Base-by-base conservation (phyloP, 768 basidiomycete species). In the Floccularia luteovirens region DNA sequence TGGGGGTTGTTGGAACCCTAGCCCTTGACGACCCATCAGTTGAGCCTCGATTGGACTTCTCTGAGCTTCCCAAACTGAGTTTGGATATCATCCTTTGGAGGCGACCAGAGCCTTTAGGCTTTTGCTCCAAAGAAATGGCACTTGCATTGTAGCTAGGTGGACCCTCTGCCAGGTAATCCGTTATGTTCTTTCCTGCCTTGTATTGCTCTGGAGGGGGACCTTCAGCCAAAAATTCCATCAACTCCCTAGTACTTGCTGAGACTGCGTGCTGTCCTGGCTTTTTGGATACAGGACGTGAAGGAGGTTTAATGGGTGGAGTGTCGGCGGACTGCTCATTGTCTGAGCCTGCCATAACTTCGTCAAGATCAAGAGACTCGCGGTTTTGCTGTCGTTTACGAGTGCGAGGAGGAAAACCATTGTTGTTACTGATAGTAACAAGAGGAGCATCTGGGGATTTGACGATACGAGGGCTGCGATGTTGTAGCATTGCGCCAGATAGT, bases 61-160 rank as follows among this genome's bases (percentile, higher is more conserved):
- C 72, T 21, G 53, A 57, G 38, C 55, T 61, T 20, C 72, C 70
- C 46, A 76, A 63, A 25, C 75, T 80, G 20, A 90, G 64, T 49
- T 78, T 82, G 14, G 87, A 89, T 50, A 92, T 84, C 79, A 92
- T 89, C 46, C 79, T 75, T 58, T 83, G 82, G 44, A 91, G 62
- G 19, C 86, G 72, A 35, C 77, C 77, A 40, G 69, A 69, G 36
- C 62, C 61, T 58, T 78, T 78, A 19, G 69, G 65, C 42, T 74
- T 73, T 39, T 63, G 66, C 19, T 72, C 70, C 34, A 64, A 55
- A 10, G 64, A 53, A 12, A 48, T 45, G 21, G 50, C 42, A 31
- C 59, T 63, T 16, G 50, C 31, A 19, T 52, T 46, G 41, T 65
- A 61, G 39, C 71, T 32, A 12, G 74, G 72, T 2, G 76, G 75